phyloP scores from a whole-genome alignment of 2,329 filamentous ascomycete species.

The Colletotrichum lupini region DNA sequence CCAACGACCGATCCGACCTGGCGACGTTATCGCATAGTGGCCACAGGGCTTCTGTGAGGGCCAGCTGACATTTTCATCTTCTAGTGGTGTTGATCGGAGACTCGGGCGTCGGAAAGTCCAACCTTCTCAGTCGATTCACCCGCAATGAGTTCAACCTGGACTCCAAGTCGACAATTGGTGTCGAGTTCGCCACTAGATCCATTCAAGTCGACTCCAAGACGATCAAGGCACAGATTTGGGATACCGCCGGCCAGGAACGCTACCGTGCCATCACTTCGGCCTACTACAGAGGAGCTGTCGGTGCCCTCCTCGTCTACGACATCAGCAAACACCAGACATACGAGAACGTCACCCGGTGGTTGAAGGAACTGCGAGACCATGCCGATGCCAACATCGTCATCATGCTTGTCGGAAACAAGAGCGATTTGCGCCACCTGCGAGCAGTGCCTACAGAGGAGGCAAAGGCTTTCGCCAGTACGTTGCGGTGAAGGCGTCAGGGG shows the following conservation, averaged over 20 bases:
- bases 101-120: slow-evolving; percentile 99
- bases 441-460: slow-evolving; percentile 98
- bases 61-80: slow-evolving; percentile 44
- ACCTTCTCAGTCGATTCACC: slow-evolving; percentile 98
- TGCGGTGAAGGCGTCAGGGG: slow-evolving; percentile 31
- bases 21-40: slow-evolving; percentile 23
- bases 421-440: slow-evolving; percentile 97
- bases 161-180: slow-evolving; percentile 99
- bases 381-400: slow-evolving; percentile 99
- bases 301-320: slow-evolving; percentile 97
- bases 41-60: background rate
- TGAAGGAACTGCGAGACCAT: slow-evolving; percentile 98
- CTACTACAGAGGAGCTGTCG: slow-evolving; percentile 98
- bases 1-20: slow-evolving; percentile 40
- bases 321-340: slow-evolving; percentile 99
- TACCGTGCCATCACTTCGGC: slow-evolving; percentile 99
- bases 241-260: slow-evolving; percentile 98
- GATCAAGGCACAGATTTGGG: slow-evolving; percentile 99
- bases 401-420: slow-evolving; percentile 99
- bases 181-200: slow-evolving; percentile 98
- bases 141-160: slow-evolving; percentile 99
- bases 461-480: slow-evolving; percentile 93
- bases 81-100: slow-evolving; percentile 98
- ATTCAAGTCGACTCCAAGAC: slow-evolving; percentile 99
- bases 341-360: slow-evolving; percentile 98